Evolutionary conservation across 768 basidiomycete genomes (phyloP).

Genomic region (Basidioascus undulatus): DNA sequence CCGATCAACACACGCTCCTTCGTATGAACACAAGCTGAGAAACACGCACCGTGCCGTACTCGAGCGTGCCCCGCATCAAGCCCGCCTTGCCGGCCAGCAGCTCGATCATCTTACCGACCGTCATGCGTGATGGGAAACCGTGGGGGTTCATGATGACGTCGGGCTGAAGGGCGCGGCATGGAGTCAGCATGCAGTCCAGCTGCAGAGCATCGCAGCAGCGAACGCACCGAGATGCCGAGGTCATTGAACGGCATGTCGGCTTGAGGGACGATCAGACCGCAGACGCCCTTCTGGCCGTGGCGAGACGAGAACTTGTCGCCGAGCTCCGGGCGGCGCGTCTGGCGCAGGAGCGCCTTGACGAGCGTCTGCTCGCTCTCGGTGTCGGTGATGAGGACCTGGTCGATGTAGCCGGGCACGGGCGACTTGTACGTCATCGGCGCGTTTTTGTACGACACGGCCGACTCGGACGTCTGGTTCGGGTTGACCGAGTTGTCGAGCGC

Average conservation of each 20-base stretch:
- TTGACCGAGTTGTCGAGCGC: conserved; percentile 77
- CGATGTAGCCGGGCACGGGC: conserved; percentile 76
- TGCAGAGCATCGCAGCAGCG: conserved; percentile 44
- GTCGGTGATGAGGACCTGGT: conserved; percentile 94
- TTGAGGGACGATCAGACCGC: conserved; percentile 93
- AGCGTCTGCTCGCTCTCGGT: conserved; percentile 73
- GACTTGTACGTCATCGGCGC: conserved; percentile 81
- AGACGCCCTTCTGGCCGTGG: conserved; percentile 97
- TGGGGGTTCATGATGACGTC: conserved; percentile 99
- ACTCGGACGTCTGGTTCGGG: conserved; percentile 33
- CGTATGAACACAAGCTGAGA: background rate
- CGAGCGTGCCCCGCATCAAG: conserved; percentile 63
- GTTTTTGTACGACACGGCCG: conserved; percentile 70
- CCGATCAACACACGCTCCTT: background rate
- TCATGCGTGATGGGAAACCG: conserved; percentile 86
- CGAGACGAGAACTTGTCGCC: conserved; percentile 97
- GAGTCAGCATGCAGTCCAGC: background rate
- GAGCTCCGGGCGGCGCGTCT: conserved; percentile 83
- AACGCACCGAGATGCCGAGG: conserved; percentile 83
- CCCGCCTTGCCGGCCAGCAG: conserved; percentile 91
- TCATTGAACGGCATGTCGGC: conserved; percentile 99
- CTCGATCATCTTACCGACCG: conserved; percentile 99
- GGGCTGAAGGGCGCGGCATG: conserved; percentile 16
- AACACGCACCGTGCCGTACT: conserved; percentile 76
- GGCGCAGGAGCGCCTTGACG: conserved; percentile 90